Percentiles rank a stretch among this genome's conserved stretches.
Evolutionary conservation across 306 rosid species (phyloP).

Genomic region (Fagus crenata): DNA sequence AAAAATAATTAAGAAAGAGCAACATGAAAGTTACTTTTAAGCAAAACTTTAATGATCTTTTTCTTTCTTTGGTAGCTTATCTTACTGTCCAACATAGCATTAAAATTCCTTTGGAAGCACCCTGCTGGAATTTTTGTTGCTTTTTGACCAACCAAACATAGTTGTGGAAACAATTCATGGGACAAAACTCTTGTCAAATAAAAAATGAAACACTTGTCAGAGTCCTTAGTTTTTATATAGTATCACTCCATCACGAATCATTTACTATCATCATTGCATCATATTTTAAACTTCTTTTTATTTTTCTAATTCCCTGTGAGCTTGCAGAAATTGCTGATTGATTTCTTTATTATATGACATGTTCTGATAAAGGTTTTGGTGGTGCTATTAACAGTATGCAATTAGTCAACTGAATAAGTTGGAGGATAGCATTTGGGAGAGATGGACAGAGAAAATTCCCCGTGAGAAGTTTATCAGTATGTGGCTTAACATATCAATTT

Average conservation of each 20-base stretch:
- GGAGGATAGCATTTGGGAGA: conserved; percentile 96
- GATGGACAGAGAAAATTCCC: conserved; percentile 72
- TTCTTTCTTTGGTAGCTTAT: background rate
- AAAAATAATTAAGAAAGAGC: background rate
- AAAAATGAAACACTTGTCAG: background rate
- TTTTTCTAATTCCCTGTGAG: conserved; percentile 3
- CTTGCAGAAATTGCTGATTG: conserved; percentile 9
- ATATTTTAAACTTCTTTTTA: background rate
- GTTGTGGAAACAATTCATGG: background rate
- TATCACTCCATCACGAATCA: background rate
- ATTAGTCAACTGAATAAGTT: conserved; percentile 80
- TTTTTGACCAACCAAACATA: background rate
- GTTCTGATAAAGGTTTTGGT: conserved; percentile 34
- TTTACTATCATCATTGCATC: background rate
- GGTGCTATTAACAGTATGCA: conserved; percentile 68
- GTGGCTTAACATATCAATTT: conserved; percentile 30
- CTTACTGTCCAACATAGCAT: background rate
- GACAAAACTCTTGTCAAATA: background rate
- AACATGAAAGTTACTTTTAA: background rate
- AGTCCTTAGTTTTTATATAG: background rate
- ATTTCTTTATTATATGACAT: conserved; percentile 11
- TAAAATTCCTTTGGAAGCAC: background rate
- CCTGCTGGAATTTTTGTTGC: background rate
- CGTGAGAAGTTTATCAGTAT: conserved; percentile 56
- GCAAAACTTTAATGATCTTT: background rate